Base-by-base conservation (phyloP, 2,329 filamentous ascomycete species). In the Mycosphaerelloides madeirae region DNA sequence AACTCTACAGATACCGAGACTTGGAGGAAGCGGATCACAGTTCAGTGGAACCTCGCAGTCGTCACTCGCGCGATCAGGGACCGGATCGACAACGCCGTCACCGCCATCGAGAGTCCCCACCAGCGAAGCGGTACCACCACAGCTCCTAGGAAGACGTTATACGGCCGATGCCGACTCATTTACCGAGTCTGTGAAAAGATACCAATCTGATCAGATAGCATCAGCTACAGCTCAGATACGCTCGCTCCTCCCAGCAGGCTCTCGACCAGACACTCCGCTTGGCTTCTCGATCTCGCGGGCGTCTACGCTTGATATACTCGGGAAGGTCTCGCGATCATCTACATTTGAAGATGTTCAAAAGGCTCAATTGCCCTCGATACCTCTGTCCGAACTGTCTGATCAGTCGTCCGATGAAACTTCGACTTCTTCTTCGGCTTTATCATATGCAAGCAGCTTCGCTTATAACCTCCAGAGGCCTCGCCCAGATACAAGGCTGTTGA, bases 61-160 rank as follows among this genome's bases (percentile, higher is more conserved):
- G 49, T 22, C 46, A 45, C 9, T 46, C 49, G 9, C 47, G 57
- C 57, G 60, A 63, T 32, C 54, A 43, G 14, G 48, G 54, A 9
- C 41, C 56, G 50, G 61, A 62, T 36, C 50, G 56, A 16, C 50
- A 62, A 38, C 59, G 59, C 15, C 56, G 43, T 14, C 48, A 52
- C 16, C 59, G 59, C 29, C 57, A 62, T 44, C 56, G 56, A 46
- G 57, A 58, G 20, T 25, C 22, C 36, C 49, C 57, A 38, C 62
- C 60, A 15, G 54, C 60, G 31, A 52, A 54, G 41, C 55, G 53
- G 34, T 62, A 62, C 44, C 60, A 59, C 36, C 56, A 60, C 60
- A 61, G 59, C 50, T 63, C 61, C 14, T 63, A 55, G 61, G 58
- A 60, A 44, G 50, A 47, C 45, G 55, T 63, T 29, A 33, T 62